phyloP scores from a whole-genome alignment of 139 green algal genomes.

The Auxenochlorella pyrenoidosa region DNA sequence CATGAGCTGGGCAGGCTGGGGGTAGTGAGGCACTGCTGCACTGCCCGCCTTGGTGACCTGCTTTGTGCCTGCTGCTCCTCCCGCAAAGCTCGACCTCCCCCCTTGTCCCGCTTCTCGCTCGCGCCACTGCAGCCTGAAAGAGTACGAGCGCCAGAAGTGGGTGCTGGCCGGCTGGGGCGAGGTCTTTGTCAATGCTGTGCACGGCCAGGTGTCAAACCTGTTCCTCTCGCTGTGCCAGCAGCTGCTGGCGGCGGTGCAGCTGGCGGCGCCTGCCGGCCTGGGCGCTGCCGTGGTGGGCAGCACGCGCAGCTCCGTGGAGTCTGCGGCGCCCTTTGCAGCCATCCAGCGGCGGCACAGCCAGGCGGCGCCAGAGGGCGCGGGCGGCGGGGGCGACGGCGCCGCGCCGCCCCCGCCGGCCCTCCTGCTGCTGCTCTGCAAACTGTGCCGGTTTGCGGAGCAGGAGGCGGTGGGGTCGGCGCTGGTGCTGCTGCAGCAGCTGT shows the following conservation, averaged over 20 bases:
- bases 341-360: conserved; percentile 9
- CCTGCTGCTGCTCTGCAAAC: conserved; percentile 75
- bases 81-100: neutral
- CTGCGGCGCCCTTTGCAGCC: conserved; percentile 18
- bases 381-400: neutral
- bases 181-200: conserved; percentile 70
- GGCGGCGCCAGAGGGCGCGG: neutral
- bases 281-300: conserved; percentile 7
- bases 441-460: conserved; percentile 72
- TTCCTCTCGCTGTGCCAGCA: conserved; percentile 59
- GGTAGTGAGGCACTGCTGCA: neutral
- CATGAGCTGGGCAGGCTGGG: neutral
- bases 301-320: conserved; percentile 23
- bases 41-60: neutral
- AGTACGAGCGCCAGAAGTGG: conserved; percentile 63
- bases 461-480: conserved; percentile 65
- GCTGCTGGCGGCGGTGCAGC: conserved; percentile 28
- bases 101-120: neutral
- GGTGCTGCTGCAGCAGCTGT: conserved; percentile 67
- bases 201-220: conserved; percentile 72
- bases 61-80: no score
- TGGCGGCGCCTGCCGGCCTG: neutral
- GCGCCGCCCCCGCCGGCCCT: conserved; percentile 50
- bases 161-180: conserved; percentile 67
- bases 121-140: conserved; percentile 60